These are phyloP conservation scores for Lyophyllum shimeji DNA, from an alignment of 768 basidiomycete species.

Conservation along the genomic window DNA sequence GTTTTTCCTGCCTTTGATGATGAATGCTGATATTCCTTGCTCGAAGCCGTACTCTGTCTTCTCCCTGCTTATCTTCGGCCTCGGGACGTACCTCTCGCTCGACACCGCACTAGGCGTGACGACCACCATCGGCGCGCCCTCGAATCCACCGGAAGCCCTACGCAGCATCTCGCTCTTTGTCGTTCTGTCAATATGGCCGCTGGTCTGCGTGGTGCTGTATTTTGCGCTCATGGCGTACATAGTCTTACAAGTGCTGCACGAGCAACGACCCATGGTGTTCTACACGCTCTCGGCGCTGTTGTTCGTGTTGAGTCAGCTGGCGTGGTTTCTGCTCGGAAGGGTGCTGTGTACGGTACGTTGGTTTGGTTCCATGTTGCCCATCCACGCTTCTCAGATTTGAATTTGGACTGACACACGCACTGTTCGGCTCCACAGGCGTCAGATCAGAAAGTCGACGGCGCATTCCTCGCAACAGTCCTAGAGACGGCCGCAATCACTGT, in stretches of 20 bases:
- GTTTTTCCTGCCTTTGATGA: background rate
- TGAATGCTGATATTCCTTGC: background rate
- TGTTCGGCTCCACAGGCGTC: constrained; percentile 47
- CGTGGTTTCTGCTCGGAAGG: constrained; percentile 77
- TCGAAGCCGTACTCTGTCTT: constrained; percentile 63
- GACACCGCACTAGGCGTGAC: constrained; percentile 78
- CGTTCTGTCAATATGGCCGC: constrained; percentile 76
- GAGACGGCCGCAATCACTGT: constrained; percentile 73
- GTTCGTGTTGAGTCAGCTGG: constrained; percentile 80
- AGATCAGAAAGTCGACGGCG: constrained; percentile 74
- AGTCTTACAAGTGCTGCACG: constrained; percentile 72
- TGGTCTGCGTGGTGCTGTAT: constrained; percentile 53
- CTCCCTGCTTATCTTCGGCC: constrained; percentile 58
- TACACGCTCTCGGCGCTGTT: constrained; percentile 73
- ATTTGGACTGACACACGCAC: background rate
- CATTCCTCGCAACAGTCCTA: constrained; percentile 82
- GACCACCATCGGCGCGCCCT: constrained; percentile 51
- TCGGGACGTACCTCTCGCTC: constrained; percentile 81
- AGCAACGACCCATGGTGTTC: constrained; percentile 77
- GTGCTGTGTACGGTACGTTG: constrained; percentile 65
- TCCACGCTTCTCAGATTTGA: too few relatives aligned
- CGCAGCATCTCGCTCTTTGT: constrained; percentile 78
- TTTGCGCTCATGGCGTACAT: constrained; percentile 79
- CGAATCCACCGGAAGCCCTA: constrained; percentile 54
- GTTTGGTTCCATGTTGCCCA: background rate